Evolutionary conservation across 2,329 filamentous ascomycete species (phyloP).

Genomic region (Neonectria ditissima): DNA sequence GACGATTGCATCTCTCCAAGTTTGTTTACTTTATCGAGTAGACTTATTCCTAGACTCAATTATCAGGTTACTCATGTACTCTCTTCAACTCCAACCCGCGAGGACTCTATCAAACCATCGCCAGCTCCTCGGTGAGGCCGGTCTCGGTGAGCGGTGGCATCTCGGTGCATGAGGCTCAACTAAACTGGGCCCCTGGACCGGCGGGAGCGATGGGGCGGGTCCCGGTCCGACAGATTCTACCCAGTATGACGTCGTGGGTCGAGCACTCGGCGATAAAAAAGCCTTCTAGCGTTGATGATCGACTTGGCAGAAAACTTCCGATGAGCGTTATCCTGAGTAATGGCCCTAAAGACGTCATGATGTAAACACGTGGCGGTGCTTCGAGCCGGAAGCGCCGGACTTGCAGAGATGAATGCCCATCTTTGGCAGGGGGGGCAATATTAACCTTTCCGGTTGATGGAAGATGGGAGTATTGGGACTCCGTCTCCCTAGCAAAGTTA

Average conservation of each 20-base stretch:
- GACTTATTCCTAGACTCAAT: too few relatives aligned
- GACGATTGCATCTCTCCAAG: neutral
- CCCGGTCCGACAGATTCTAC: neutral
- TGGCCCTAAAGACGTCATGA: neutral
- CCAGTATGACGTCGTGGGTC: constrained; percentile 6
- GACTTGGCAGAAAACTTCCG: neutral
- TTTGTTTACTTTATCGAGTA: too few relatives aligned
- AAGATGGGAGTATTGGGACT: too few relatives aligned
- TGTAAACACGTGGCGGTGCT: neutral
- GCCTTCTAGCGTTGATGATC: neutral
- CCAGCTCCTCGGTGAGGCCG: neutral
- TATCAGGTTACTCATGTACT: too few relatives aligned
- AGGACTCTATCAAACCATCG: neutral
- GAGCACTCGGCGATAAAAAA: neutral
- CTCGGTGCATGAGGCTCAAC: constrained; percentile 2
- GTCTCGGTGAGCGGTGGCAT: constrained; percentile 6
- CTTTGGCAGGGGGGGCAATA: too few relatives aligned
- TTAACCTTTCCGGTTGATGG: too few relatives aligned
- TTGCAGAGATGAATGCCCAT: neutral
- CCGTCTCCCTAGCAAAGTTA: too few relatives aligned
- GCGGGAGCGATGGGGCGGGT: neutral
- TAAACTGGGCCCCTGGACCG: neutral
- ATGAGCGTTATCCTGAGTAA: neutral
- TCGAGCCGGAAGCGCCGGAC: neutral
- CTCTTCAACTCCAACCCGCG: neutral